Percentiles rank a stretch among this genome's conserved stretches.
Conservation (phyloP, 148 eudicot species). For the Vaccinium corymbosum region DNA sequence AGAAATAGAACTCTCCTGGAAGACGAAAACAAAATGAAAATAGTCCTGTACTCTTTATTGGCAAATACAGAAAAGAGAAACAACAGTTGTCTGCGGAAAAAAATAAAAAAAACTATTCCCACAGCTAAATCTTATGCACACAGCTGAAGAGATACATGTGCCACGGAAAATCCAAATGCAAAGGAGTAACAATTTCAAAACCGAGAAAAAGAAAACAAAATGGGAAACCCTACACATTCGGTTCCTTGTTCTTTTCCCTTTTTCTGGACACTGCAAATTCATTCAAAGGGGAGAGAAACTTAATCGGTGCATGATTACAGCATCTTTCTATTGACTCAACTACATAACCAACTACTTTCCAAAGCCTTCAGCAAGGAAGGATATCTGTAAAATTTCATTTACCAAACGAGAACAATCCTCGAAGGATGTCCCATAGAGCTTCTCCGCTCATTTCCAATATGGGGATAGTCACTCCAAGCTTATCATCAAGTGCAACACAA, state of each 20-base stretch:
- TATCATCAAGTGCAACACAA: background rate
- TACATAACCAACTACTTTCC: conserved; percentile 4
- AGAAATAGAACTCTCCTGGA: background rate
- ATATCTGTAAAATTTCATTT: background rate
- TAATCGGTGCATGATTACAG: conserved; percentile 8
- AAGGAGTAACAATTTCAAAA: background rate
- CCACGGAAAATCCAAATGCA: background rate
- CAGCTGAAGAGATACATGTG: conserved; percentile 2
- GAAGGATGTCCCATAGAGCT: background rate
- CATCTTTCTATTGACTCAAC: conserved; percentile 11
- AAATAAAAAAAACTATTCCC: background rate
- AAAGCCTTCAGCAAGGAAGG: background rate
- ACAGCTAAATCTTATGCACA: background rate
- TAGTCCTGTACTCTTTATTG: background rate
- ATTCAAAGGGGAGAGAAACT: background rate
- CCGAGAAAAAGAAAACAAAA: background rate
- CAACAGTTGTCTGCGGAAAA: background rate
- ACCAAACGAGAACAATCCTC: background rate
- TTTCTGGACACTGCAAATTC: background rate
- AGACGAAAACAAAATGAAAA: background rate
- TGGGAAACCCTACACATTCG: background rate
- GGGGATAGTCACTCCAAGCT: background rate
- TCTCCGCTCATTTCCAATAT: background rate
- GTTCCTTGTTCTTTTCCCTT: background rate
- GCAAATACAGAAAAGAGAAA: background rate